Evolutionary conservation across 2,329 filamentous ascomycete species (phyloP).

Genomic region (Pseudogymnoascus sp.): DNA sequence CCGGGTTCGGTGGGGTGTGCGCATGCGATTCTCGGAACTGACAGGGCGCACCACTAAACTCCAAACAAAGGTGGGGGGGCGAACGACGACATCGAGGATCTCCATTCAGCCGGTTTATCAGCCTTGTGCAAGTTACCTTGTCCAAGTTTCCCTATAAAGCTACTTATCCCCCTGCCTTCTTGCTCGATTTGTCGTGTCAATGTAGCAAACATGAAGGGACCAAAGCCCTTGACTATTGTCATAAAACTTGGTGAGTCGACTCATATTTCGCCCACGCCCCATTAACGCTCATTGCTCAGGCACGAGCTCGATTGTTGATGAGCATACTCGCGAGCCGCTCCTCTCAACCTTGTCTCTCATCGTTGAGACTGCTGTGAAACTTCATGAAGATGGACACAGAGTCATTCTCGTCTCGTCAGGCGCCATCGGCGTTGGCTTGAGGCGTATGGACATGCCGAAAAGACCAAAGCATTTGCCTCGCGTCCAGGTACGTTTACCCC

Average conservation of each 20-base stretch:
- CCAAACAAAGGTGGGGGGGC: constrained; percentile 1
- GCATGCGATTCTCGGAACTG: background rate
- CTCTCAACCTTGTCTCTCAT: constrained; percentile 86
- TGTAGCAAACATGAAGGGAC: constrained; percentile 39
- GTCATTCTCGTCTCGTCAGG: constrained; percentile 96
- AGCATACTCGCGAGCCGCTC: constrained; percentile 86
- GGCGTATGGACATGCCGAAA: constrained; percentile 79
- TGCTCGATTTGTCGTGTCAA: background rate
- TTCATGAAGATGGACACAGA: constrained; percentile 83
- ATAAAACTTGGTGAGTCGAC: constrained; percentile 54
- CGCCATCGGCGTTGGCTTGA: constrained; percentile 87
- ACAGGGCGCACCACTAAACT: constrained; percentile 10
- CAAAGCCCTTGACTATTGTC: constrained; percentile 54
- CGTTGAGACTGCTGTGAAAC: constrained; percentile 82
- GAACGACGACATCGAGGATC: constrained; percentile 7
- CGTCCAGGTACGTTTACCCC: constrained; percentile 53
- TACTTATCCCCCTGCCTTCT: background rate
- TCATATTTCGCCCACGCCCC: background rate
- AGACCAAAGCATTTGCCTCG: constrained; percentile 85
- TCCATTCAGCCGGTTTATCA: constrained; percentile 7
- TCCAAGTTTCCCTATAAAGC: background rate
- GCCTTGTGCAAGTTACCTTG: background rate
- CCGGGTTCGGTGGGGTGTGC: constrained; percentile 1
- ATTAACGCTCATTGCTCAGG: constrained; percentile 44
- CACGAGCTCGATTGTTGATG: constrained; percentile 97